Evolutionary conservation across 306 rosid species (phyloP).

Genomic region (Betula pendula): DNA sequence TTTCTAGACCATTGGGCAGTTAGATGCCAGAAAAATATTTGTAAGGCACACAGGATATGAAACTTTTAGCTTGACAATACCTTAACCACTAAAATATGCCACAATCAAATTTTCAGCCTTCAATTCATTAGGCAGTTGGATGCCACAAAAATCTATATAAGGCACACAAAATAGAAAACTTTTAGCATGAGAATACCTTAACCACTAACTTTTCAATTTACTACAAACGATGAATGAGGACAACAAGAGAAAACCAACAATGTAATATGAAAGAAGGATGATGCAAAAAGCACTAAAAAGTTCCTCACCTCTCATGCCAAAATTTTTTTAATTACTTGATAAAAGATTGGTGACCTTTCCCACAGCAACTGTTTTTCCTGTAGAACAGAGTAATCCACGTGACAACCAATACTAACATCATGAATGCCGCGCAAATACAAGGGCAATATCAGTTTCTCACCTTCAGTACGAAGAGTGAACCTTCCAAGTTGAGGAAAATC

Average conservation of each 20-base stretch:
- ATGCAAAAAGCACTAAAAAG: conserved; percentile 17
- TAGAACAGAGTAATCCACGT: conserved; percentile 15
- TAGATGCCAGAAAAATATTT: neutral
- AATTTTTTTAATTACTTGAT: conserved; percentile 54
- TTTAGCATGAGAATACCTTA: neutral
- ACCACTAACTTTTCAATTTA: neutral
- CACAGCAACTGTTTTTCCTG: conserved; percentile 92
- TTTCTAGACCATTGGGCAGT: neutral
- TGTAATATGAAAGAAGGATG: conserved; percentile 8
- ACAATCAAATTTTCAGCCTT: neutral
- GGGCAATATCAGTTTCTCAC: conserved; percentile 34
- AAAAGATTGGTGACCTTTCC: conserved; percentile 72
- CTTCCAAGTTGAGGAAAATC: conserved; percentile 91
- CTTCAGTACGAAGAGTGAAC: conserved; percentile 98
- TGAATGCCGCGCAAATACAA: conserved; percentile 3
- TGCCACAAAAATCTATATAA: neutral
- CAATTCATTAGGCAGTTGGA: neutral
- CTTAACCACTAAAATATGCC: neutral
- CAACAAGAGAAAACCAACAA: neutral
- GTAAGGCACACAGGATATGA: neutral
- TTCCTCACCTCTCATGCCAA: conserved; percentile 61
- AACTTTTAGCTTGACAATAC: neutral
- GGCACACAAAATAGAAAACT: neutral
- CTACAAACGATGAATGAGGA: neutral
- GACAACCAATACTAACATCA: conserved; percentile 10